Percentiles rank a stretch among this genome's conserved stretches.
Conservation (phyloP, 2,329 filamentous ascomycete species). For the Lizonia empirigonia region DNA sequence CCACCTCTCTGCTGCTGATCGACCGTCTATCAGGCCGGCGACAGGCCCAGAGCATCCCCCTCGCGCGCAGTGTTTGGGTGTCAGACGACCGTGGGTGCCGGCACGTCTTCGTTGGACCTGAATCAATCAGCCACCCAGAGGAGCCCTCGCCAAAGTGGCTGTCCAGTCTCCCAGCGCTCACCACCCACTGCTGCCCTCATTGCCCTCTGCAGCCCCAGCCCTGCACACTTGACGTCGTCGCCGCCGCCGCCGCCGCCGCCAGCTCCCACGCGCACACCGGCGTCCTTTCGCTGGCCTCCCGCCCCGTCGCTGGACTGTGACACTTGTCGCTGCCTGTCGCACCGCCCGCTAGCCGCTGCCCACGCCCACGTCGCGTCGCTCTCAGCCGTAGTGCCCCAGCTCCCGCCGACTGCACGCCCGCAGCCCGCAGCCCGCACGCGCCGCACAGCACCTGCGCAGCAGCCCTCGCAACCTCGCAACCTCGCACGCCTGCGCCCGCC, state of each 20-base stretch:
- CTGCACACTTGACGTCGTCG: constrained; percentile 38
- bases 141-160: constrained; percentile 26
- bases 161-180: constrained; percentile 14
- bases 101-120: constrained; percentile 27
- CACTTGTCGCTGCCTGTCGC: constrained; percentile 14
- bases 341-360: constrained; percentile 25
- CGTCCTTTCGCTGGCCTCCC: neutral
- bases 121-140: constrained; percentile 33
- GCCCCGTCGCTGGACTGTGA: constrained; percentile 1
- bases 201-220: constrained; percentile 33
- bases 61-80: constrained; percentile 20
- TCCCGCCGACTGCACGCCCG: constrained; percentile 11
- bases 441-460: constrained; percentile 2
- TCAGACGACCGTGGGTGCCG: constrained; percentile 32
- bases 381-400: constrained; percentile 23
- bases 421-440: no score
- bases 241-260: constrained; percentile 15
- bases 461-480: constrained; percentile 5
- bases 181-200: constrained; percentile 26
- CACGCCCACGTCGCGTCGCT: constrained; percentile 23
- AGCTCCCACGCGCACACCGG: constrained; percentile 18
- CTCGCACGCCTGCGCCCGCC: constrained; percentile 3
- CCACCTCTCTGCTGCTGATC: constrained; percentile 16
- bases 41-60: constrained; percentile 4
- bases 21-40: constrained; percentile 15